Percentiles rank a stretch among this genome's conserved stretches.
Conservation (phyloP, 2,329 filamentous ascomycete genomes). For the Xylaria sp. region DNA sequence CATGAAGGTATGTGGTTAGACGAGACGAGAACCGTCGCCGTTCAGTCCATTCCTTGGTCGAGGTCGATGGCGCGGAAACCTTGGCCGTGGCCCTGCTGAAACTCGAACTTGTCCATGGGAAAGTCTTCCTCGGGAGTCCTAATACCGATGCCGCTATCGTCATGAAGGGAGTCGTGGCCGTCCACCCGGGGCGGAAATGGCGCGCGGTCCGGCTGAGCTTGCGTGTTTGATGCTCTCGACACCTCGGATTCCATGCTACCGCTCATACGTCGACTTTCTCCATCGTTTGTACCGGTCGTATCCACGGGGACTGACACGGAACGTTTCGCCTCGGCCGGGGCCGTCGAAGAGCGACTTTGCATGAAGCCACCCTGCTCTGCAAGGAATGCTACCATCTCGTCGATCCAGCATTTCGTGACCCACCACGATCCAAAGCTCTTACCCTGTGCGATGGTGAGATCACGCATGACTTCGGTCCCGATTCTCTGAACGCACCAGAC, state of each 20-base stretch:
- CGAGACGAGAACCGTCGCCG: neutral
- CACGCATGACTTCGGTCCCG: slow-evolving; percentile 80
- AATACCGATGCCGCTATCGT: slow-evolving; percentile 81
- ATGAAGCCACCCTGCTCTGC: slow-evolving; percentile 92
- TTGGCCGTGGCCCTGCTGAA: slow-evolving; percentile 52
- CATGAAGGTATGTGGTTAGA: slow-evolving; percentile 3
- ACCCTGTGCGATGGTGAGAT: slow-evolving; percentile 80
- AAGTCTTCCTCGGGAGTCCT: slow-evolving; percentile 73
- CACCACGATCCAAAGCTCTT: slow-evolving; percentile 91
- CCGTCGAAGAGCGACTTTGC: slow-evolving; percentile 58
- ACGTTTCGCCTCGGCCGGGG: slow-evolving; percentile 45
- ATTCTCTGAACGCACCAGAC: slow-evolving; percentile 80
- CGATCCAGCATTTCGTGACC: slow-evolving; percentile 94
- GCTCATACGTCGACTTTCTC: slow-evolving; percentile 55
- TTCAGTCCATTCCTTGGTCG: slow-evolving; percentile 27
- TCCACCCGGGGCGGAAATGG: slow-evolving; percentile 60
- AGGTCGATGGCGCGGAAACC: slow-evolving; percentile 46
- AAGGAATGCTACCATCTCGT: slow-evolving; percentile 92
- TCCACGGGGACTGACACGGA: slow-evolving; percentile 42
- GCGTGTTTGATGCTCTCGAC: slow-evolving; percentile 52
- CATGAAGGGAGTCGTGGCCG: slow-evolving; percentile 60
- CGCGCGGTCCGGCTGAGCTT: slow-evolving; percentile 61
- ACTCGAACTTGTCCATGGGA: slow-evolving; percentile 67
- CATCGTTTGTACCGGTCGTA: slow-evolving; percentile 51
- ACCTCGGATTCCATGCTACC: slow-evolving; percentile 58